phyloP scores from a whole-genome alignment of 345 rosid genomes.

The Eucalyptus polyanthemos region DNA sequence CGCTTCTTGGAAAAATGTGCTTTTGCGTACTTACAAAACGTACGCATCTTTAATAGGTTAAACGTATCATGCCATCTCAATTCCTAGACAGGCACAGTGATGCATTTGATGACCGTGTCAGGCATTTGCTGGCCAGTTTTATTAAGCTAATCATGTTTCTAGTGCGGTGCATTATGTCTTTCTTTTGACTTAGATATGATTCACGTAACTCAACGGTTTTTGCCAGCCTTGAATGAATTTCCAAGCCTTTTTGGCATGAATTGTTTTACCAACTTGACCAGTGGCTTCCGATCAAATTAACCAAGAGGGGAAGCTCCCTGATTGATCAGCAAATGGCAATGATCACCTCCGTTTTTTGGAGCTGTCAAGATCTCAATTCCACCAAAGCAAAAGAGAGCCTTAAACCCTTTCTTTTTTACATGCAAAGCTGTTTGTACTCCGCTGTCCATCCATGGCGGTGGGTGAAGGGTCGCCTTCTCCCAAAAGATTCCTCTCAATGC shows the following conservation, averaged over 20 bases:
- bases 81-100: fast-evolving
- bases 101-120: background rate
- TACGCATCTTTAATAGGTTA: background rate
- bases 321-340: background rate
- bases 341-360: background rate
- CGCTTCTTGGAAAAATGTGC: background rate
- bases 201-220: background rate
- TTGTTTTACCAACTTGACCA: background rate
- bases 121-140: background rate
- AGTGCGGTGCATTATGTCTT: background rate
- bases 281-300: background rate
- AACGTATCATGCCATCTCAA: fast-evolving
- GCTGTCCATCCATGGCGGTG: background rate
- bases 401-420: background rate
- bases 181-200: background rate
- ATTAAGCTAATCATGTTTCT: background rate
- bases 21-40: background rate
- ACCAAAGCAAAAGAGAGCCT: background rate
- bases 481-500: background rate
- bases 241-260: background rate
- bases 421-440: background rate
- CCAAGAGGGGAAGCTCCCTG: background rate
- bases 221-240: background rate
- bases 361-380: background rate
- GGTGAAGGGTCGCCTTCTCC: background rate